Conservation (phyloP, 2,329 filamentous ascomycete genomes). For the Fusarium decemcellulare region DNA sequence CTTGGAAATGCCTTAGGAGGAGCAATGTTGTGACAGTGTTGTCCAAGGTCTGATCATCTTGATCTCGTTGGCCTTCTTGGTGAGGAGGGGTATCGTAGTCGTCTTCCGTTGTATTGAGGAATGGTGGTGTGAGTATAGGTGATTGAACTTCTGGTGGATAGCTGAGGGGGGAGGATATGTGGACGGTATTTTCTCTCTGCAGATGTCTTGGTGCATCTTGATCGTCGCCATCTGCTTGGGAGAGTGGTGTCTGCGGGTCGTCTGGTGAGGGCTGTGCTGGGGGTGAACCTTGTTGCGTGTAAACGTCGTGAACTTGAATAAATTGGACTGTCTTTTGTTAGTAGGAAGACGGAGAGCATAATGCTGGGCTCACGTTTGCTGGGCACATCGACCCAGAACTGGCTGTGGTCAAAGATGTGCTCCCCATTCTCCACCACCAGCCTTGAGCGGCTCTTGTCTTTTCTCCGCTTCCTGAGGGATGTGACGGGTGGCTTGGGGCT, state of each 20-base stretch:
- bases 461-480: no score
- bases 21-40: constrained; percentile 22
- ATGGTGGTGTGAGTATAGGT: no score
- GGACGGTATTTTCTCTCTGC: no score
- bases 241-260: no score
- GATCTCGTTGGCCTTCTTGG: not conserved
- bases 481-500: not conserved
- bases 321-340: constrained; percentile 19
- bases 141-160: no score
- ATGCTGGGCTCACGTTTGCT: constrained; percentile 18
- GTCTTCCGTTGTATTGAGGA: accelerated
- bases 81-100: not conserved
- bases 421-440: not conserved
- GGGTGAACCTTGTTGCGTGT: not conserved
- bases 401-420: constrained; percentile 17
- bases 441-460: no score
- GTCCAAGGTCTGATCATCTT: not conserved
- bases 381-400: constrained; percentile 39
- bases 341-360: accelerated
- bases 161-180: no score
- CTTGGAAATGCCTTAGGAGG: constrained; percentile 37
- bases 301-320: constrained; percentile 29
- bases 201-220: no score
- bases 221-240: no score
- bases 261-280: not conserved